These are phyloP conservation scores for Schizosaccharomyces japonicus DNA, from an alignment of 805 yeast genomes.

Conservation along the genomic window DNA sequence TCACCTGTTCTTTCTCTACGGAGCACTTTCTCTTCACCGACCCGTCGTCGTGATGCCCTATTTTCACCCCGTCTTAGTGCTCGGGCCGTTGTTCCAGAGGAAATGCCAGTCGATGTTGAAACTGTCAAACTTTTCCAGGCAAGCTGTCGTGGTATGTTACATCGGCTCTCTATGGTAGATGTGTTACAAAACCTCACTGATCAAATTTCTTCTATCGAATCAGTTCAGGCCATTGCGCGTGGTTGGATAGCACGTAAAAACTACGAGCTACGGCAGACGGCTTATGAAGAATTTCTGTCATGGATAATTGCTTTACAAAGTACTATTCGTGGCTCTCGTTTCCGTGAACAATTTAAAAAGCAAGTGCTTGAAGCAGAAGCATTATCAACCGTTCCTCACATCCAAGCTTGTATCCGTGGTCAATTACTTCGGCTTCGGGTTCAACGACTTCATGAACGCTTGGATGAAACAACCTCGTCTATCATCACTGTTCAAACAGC, in stretches of 20 bases:
- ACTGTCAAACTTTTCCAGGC: not conserved
- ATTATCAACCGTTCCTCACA: not conserved
- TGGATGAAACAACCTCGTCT: not conserved
- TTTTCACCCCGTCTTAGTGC: not conserved
- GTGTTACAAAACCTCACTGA: not conserved
- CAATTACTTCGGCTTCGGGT: not conserved
- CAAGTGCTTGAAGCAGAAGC: not conserved
- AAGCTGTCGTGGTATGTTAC: constrained; percentile 4
- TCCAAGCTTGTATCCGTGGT: not conserved
- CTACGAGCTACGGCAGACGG: not conserved
- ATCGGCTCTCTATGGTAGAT: not conserved
- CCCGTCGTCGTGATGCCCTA: not conserved
- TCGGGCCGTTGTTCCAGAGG: too few species aligned
- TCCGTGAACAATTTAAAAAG: constrained; percentile 5
- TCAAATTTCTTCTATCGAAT: not conserved
- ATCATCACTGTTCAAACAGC: constrained; percentile 5
- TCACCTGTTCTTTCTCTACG: not conserved
- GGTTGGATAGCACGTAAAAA: not conserved
- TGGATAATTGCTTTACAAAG: constrained; percentile 9
- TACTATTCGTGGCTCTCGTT: constrained; percentile 7
- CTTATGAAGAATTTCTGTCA: constrained; percentile 5
- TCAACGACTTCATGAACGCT: not conserved
- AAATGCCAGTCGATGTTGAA: not conserved
- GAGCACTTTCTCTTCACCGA: not conserved
- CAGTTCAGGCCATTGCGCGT: not conserved